Conservation (phyloP, 352 stramenopile species). For the Phytophthora quininea region DNA sequence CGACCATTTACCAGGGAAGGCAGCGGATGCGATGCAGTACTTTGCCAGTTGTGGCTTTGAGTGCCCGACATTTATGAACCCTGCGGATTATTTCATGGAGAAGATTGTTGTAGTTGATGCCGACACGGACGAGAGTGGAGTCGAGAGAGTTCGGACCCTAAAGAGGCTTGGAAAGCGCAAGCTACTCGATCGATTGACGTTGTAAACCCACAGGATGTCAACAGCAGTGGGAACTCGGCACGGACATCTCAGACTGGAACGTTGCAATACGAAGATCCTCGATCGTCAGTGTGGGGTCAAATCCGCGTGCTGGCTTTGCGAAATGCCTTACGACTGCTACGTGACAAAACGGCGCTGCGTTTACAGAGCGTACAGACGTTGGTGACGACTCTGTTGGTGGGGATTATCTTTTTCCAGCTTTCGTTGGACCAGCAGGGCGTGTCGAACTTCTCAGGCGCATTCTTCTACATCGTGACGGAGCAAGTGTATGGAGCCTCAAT, state of each 20-base stretch:
- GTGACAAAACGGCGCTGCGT: slow-evolving; percentile 45
- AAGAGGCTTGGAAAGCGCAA: slow-evolving; percentile 26
- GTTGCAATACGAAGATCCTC: slow-evolving; percentile 30
- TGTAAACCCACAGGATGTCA: slow-evolving; percentile 23
- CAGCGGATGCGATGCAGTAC: slow-evolving; percentile 40
- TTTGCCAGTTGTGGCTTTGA: slow-evolving; percentile 39
- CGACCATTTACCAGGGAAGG: slow-evolving; percentile 50
- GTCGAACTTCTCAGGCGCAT: slow-evolving; percentile 53
- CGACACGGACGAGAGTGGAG: slow-evolving; percentile 35
- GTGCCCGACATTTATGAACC: slow-evolving; percentile 58
- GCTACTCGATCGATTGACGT: slow-evolving; percentile 15
- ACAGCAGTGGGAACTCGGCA: not conserved
- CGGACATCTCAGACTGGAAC: not conserved
- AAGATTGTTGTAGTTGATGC: slow-evolving; percentile 57
- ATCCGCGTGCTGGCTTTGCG: slow-evolving; percentile 46
- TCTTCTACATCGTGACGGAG: slow-evolving; percentile 66
- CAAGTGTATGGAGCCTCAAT: slow-evolving; percentile 49
- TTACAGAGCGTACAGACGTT: slow-evolving; percentile 45
- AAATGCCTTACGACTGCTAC: slow-evolving; percentile 50
- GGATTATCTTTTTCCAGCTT: slow-evolving; percentile 65
- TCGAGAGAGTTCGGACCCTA: slow-evolving; percentile 20
- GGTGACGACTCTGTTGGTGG: slow-evolving; percentile 44
- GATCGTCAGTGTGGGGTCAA: slow-evolving; percentile 39
- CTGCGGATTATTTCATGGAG: slow-evolving; percentile 59
- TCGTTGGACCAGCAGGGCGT: slow-evolving; percentile 45